Conservation (phyloP, 2,329 filamentous ascomycete species). For the Penicillium sp. region DNA sequence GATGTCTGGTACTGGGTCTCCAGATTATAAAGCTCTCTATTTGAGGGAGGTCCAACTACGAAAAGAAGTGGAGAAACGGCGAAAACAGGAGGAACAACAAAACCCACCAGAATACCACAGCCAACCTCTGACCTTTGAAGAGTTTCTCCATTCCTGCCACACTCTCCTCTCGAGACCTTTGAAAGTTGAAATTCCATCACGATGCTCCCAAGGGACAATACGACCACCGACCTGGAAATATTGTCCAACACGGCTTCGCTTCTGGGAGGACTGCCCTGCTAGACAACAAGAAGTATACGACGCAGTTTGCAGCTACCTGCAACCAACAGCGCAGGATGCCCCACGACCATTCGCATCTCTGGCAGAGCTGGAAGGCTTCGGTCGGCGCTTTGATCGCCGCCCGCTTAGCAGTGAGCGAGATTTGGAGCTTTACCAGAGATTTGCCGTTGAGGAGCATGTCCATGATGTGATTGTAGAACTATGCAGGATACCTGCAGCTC, state of each 20-base stretch:
- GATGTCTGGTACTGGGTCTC: too few relatives aligned
- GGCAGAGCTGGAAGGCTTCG: slow-evolving; percentile 13
- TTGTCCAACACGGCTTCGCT: slow-evolving; percentile 17
- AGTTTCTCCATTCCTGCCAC: slow-evolving; percentile 9
- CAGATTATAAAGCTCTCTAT: slow-evolving; percentile 11
- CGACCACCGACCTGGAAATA: slow-evolving; percentile 19
- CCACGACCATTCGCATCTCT: slow-evolving; percentile 14
- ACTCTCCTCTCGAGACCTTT: slow-evolving; percentile 18
- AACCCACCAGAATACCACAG: slow-evolving; percentile 2
- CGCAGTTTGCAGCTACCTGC: slow-evolving; percentile 18
- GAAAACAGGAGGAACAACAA: slow-evolving; percentile 1
- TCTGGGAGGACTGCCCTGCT: slow-evolving; percentile 18
- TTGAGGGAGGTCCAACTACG: background rate
- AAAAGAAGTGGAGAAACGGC: slow-evolving; percentile 1
- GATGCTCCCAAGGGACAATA: slow-evolving; percentile 20
- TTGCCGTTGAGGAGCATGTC: slow-evolving; percentile 21
- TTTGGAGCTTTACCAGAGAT: slow-evolving; percentile 16
- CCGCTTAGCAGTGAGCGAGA: slow-evolving; percentile 19
- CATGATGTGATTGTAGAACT: slow-evolving; percentile 20
- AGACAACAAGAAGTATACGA: slow-evolving; percentile 19
- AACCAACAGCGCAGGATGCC: slow-evolving; percentile 5
- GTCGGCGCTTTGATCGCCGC: slow-evolving; percentile 8
- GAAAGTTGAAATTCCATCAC: slow-evolving; percentile 13
- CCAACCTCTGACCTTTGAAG: slow-evolving; percentile 4
- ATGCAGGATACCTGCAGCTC: slow-evolving; percentile 18